phyloP scores from a whole-genome alignment of 352 stramenopile species.

The Phytophthora sansomeana region DNA sequence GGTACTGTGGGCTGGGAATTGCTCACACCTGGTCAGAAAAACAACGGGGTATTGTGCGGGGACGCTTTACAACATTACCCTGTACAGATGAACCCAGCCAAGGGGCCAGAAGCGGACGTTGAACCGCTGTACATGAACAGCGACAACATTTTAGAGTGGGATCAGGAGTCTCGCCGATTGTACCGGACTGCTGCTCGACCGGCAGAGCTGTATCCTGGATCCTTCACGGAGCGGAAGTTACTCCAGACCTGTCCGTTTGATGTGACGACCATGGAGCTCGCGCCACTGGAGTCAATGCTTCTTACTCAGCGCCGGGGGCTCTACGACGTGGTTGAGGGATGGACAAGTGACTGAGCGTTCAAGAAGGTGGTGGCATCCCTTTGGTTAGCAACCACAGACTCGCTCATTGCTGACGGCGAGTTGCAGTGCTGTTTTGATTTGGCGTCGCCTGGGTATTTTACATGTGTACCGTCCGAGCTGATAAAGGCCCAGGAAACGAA shows the following conservation, averaged over 20 bases:
- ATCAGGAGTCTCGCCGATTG: constrained; percentile 21
- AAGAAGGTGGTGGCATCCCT: constrained; percentile 12
- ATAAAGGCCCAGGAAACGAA: too few relatives aligned
- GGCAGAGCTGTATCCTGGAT: constrained; percentile 45
- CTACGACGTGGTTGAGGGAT: constrained; percentile 31
- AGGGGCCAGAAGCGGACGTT: constrained; percentile 22
- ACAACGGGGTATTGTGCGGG: constrained; percentile 47
- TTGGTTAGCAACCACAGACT: constrained; percentile 14
- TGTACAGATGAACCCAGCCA: constrained; percentile 23
- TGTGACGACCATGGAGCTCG: constrained; percentile 38
- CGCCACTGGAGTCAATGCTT: constrained; percentile 25
- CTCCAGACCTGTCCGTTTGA: constrained; percentile 50
- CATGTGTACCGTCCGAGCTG: neutral
- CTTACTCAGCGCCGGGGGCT: constrained; percentile 32
- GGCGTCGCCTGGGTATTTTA: constrained; percentile 4
- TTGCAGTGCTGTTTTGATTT: constrained; percentile 12
- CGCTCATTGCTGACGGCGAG: neutral
- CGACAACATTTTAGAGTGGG: constrained; percentile 52
- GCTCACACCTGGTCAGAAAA: constrained; percentile 16
- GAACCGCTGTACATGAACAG: constrained; percentile 63
- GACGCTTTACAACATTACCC: constrained; percentile 55
- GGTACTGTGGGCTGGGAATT: constrained; percentile 40
- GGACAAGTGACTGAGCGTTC: constrained; percentile 18
- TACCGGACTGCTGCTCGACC: constrained; percentile 41
- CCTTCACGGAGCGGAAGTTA: constrained; percentile 44